phyloP scores from a whole-genome alignment of 148 eudicot species.

The Rhododendron mucronatum region DNA sequence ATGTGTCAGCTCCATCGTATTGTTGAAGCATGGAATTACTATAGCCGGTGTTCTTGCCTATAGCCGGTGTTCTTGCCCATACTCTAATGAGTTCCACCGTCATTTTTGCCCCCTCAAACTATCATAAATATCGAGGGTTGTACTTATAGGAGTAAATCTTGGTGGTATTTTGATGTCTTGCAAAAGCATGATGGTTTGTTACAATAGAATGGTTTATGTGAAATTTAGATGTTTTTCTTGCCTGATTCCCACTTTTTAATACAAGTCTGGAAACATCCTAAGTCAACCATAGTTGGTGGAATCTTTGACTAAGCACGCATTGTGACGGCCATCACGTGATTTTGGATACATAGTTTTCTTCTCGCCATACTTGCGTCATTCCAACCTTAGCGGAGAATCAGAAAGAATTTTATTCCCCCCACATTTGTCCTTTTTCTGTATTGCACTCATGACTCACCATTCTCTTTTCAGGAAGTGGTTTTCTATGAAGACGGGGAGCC shows the following conservation, averaged over 20 bases:
- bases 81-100: neutral
- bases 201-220: neutral
- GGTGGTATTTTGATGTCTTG: neutral
- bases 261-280: neutral
- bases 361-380: neutral
- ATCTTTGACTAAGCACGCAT: neutral
- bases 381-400: neutral
- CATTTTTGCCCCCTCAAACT: neutral
- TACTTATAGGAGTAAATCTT: neutral
- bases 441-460: neutral
- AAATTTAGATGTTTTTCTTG: neutral
- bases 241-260: neutral
- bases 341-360: neutral
- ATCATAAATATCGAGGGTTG: neutral
- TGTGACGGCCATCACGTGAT: neutral
- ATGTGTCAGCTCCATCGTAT: neutral
- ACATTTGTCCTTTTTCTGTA: neutral
- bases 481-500: slow-evolving; percentile 98
- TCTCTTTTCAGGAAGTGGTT: slow-evolving; percentile 58
- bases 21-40: neutral
- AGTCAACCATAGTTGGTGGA: neutral
- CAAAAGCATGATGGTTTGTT: neutral
- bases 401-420: neutral
- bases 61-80: neutral
- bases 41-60: neutral